phyloP scores from a whole-genome alignment of 2,329 filamentous ascomycete genomes.

The Basipetospora chlamydospora region DNA sequence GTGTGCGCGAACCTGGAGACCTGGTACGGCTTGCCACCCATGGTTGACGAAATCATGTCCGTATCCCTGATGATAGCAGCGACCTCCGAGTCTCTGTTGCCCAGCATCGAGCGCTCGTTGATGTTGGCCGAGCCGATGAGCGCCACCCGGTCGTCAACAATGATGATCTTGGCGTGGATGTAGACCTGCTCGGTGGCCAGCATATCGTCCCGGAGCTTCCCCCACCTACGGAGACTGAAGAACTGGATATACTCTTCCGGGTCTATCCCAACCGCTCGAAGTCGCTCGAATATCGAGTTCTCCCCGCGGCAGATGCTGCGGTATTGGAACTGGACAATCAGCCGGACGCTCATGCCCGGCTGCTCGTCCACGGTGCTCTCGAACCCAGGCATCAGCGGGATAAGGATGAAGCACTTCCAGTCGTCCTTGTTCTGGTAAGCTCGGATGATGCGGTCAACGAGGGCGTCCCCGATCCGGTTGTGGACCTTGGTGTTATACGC shows the following conservation, averaged over 20 bases:
- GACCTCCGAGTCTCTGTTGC: slow-evolving; percentile 80
- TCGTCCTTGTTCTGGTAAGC: slow-evolving; percentile 73
- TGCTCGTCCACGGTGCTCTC: slow-evolving; percentile 91
- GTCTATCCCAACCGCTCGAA: slow-evolving; percentile 68
- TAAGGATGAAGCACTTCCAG: slow-evolving; percentile 81
- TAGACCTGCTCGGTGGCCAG: slow-evolving; percentile 93
- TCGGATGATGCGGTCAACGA: slow-evolving; percentile 80
- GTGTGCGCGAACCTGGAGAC: slow-evolving; percentile 90
- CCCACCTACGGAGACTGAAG: slow-evolving; percentile 85
- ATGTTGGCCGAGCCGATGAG: slow-evolving; percentile 97
- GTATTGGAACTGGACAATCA: slow-evolving; percentile 96
- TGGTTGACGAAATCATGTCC: slow-evolving; percentile 80
- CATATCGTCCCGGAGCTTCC: slow-evolving; percentile 61
- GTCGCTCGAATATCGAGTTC: slow-evolving; percentile 76
- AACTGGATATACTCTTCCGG: slow-evolving; percentile 94
- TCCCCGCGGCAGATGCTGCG: slow-evolving; percentile 90
- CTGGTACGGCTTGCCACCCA: slow-evolving; percentile 78
- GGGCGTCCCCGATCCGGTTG: slow-evolving; percentile 86
- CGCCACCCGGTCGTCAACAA: slow-evolving; percentile 84
- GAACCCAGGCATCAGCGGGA: slow-evolving; percentile 96
- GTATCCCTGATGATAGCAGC: slow-evolving; percentile 84
- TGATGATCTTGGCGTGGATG: slow-evolving; percentile 93
- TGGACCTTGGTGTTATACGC: slow-evolving; percentile 77
- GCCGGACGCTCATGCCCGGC: slow-evolving; percentile 81
- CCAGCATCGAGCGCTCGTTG: slow-evolving; percentile 93